phyloP scores from a whole-genome alignment of 306 rosid species.

The Cucurbita moschata region DNA sequence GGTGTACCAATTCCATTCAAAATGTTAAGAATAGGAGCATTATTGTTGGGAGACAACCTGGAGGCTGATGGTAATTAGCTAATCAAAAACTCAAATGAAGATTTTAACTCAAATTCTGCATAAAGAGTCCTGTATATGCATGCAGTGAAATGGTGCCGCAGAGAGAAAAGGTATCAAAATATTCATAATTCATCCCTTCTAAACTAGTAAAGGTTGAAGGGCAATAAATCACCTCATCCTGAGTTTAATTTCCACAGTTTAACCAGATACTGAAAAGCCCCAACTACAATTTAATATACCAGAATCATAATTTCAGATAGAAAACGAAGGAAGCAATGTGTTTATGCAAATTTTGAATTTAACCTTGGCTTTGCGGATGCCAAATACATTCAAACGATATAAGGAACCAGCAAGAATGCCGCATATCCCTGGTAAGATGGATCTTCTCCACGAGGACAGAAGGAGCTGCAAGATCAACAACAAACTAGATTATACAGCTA shows the following conservation, averaged over 20 bases:
- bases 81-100: background rate
- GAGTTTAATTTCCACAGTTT: background rate
- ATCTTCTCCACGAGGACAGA: conserved; percentile 86
- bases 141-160: background rate
- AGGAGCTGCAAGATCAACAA: conserved; percentile 51
- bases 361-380: conserved; percentile 90
- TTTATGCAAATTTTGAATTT: conserved; percentile 1
- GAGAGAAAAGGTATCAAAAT: background rate
- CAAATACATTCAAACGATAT: conserved; percentile 68
- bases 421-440: conserved; percentile 80
- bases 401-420: conserved; percentile 89
- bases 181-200: background rate
- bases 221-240: background rate
- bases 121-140: background rate
- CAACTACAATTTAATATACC: conserved; percentile 1
- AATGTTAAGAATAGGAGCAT: background rate
- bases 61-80: background rate
- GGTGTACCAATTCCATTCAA: background rate
- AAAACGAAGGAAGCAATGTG: background rate
- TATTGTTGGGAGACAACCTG: background rate
- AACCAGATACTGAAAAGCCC: background rate
- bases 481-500: conserved; percentile 10
- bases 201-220: background rate
- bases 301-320: background rate
- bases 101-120: background rate